Conservation (phyloP, 2,329 filamentous ascomycete genomes). For the Cordyceps cateniannulata region DNA sequence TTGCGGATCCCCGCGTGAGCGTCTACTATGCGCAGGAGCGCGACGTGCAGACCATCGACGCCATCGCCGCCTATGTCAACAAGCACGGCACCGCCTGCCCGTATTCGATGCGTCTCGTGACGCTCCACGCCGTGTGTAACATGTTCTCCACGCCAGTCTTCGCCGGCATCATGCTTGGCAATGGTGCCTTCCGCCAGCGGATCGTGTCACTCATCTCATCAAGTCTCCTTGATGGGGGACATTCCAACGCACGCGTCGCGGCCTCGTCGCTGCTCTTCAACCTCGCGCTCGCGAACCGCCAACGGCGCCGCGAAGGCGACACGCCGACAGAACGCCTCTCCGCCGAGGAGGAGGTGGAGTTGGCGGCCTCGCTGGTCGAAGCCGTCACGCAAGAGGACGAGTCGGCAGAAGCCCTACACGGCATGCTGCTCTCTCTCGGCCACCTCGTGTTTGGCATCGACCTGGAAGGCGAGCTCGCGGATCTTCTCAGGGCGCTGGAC, state of each 20-base stretch:
- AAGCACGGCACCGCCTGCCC: constrained; percentile 50
- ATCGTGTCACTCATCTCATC: constrained; percentile 66
- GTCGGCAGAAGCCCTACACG: constrained; percentile 67
- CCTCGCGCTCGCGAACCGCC: constrained; percentile 64
- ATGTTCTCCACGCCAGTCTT: constrained; percentile 73
- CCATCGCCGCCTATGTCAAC: constrained; percentile 56
- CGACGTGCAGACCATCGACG: constrained; percentile 54
- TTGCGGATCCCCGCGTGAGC: constrained; percentile 72
- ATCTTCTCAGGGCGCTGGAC: constrained; percentile 73
- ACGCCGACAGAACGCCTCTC: constrained; percentile 46
- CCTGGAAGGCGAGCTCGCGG: constrained; percentile 66
- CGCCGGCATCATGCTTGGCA: constrained; percentile 52
- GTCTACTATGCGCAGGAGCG: constrained; percentile 77
- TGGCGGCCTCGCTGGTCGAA: constrained; percentile 75
- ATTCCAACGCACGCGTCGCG: constrained; percentile 70
- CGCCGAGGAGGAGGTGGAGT: constrained; percentile 69
- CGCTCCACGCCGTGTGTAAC: constrained; percentile 78
- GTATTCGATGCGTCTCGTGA: constrained; percentile 77
- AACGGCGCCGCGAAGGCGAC: constrained; percentile 51
- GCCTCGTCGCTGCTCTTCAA: constrained; percentile 83
- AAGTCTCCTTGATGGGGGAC: constrained; percentile 70
- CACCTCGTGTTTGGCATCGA: constrained; percentile 67
- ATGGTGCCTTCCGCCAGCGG: constrained; percentile 44
- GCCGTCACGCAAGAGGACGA: constrained; percentile 53
- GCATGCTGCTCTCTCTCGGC: constrained; percentile 69